phyloP scores from a whole-genome alignment of 148 eudicot genomes.

The Camellia granthamiana region DNA sequence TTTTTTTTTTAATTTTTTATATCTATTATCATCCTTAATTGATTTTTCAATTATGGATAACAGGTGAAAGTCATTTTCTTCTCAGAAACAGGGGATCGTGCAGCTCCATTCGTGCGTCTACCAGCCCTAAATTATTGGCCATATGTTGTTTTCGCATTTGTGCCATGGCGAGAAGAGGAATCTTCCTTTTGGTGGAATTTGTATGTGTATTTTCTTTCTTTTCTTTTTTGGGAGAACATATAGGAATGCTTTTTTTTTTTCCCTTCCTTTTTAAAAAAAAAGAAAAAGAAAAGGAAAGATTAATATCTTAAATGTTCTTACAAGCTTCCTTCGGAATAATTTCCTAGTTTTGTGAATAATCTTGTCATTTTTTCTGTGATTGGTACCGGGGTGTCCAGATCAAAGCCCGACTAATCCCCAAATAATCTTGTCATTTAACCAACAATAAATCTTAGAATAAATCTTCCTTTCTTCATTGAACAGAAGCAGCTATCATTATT shows the following conservation, averaged over 20 bases:
- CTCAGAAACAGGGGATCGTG: conserved; percentile 84
- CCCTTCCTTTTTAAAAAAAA: no score
- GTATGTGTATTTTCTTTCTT: conserved; percentile 43
- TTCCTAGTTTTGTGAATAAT: neutral
- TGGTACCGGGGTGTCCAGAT: neutral
- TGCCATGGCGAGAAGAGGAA: conserved; percentile 82
- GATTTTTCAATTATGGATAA: conserved; percentile 12
- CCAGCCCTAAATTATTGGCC: conserved; percentile 59
- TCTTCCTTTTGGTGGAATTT: conserved; percentile 68
- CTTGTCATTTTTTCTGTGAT: neutral
- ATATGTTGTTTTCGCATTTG: conserved; percentile 82
- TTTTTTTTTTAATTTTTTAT: neutral
- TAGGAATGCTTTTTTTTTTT: neutral
- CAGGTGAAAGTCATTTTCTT: conserved; percentile 86
- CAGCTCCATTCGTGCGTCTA: conserved; percentile 84
- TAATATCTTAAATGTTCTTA: neutral
- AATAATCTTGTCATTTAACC: no score
- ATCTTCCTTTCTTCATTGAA: no score
- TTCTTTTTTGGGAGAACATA: neutral
- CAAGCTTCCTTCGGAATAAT: conserved; percentile 11
- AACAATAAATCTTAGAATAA: no score
- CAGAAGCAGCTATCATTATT: no score
- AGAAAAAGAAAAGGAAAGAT: neutral
- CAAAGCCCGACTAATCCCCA: neutral
- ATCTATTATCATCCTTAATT: neutral